Percentiles rank a stretch among this genome's conserved stretches.
phyloP scores from a whole-genome alignment of 345 rosid genomes.

The Sonneratia alba region DNA sequence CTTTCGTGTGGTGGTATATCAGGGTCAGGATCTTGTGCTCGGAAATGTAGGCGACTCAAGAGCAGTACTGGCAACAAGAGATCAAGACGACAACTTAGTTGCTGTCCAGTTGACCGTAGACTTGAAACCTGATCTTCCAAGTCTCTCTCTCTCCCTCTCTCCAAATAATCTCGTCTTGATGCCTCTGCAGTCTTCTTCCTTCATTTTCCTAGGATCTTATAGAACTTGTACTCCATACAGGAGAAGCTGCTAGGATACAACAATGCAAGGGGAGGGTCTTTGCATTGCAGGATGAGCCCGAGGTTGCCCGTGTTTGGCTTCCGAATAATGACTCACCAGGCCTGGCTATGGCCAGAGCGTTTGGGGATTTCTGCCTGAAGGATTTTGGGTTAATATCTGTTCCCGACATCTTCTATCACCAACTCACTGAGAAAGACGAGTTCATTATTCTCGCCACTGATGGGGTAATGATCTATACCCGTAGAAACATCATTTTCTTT shows the following conservation, averaged over 20 bases:
- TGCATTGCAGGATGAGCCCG: constrained; percentile 96
- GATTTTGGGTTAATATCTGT: constrained; percentile 89
- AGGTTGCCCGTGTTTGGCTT: constrained; percentile 97
- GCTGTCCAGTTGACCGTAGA: constrained; percentile 80
- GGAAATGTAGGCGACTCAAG: constrained; percentile 94
- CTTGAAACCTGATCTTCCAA: constrained; percentile 94
- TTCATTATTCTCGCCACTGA: constrained; percentile 87
- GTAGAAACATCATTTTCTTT: background rate
- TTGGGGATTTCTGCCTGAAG: constrained; percentile 97
- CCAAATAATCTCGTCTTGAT: background rate
- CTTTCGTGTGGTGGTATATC: constrained; percentile 13
- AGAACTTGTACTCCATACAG: constrained; percentile 22
- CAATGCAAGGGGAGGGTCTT: constrained; percentile 93
- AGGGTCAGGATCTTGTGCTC: constrained; percentile 75
- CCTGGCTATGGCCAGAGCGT: constrained; percentile 98
- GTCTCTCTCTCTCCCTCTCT: constrained; percentile 31
- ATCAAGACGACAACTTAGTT: constrained; percentile 46
- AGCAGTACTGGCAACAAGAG: constrained; percentile 80
- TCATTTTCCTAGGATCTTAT: background rate
- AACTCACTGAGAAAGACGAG: constrained; percentile 56
- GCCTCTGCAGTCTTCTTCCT: background rate
- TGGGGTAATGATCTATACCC: constrained; percentile 45
- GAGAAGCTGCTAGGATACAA: constrained; percentile 91
- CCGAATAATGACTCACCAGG: constrained; percentile 95
- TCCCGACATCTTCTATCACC: constrained; percentile 68